These are phyloP conservation scores for Aquilaria agallochum DNA, from an alignment of 441 rosid genomes.

Conservation along the genomic window DNA sequence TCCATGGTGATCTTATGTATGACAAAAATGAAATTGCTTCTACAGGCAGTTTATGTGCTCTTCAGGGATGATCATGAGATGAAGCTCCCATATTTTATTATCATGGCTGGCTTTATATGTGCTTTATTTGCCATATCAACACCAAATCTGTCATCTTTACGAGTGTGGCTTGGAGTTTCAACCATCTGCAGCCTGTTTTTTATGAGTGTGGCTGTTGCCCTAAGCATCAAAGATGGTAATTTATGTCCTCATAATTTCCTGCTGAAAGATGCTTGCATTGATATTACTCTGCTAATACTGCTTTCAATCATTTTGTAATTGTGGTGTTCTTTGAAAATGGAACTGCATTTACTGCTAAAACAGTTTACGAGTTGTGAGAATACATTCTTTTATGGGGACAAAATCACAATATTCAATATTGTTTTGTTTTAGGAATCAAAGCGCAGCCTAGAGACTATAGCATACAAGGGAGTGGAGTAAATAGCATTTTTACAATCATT, in stretches of 20 bases:
- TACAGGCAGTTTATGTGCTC: slow-evolving; percentile 85
- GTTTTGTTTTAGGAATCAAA: slow-evolving; percentile 40
- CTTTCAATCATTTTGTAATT: no score
- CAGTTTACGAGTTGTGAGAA: no score
- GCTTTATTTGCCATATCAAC: slow-evolving; percentile 74
- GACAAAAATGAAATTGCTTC: not conserved
- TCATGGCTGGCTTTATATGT: slow-evolving; percentile 74
- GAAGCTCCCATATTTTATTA: slow-evolving; percentile 82
- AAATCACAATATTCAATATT: no score
- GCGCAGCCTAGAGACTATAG: slow-evolving; percentile 72
- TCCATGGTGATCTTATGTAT: not conserved
- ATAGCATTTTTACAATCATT: slow-evolving; percentile 54
- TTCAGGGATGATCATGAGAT: slow-evolving; percentile 53
- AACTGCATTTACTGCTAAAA: no score
- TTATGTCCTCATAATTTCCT: not conserved
- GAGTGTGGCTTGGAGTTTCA: slow-evolving; percentile 84
- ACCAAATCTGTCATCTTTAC: slow-evolving; percentile 83
- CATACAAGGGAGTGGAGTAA: slow-evolving; percentile 42
- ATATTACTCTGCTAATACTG: no score
- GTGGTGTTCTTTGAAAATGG: no score
- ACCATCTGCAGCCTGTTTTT: slow-evolving; percentile 70
- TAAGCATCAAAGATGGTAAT: slow-evolving; percentile 69
- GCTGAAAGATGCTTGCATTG: not conserved
- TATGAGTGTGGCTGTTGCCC: slow-evolving; percentile 47
- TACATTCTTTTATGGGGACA: no score